Conservation (phyloP, 306 rosid genomes). For the Myrica gale region DNA sequence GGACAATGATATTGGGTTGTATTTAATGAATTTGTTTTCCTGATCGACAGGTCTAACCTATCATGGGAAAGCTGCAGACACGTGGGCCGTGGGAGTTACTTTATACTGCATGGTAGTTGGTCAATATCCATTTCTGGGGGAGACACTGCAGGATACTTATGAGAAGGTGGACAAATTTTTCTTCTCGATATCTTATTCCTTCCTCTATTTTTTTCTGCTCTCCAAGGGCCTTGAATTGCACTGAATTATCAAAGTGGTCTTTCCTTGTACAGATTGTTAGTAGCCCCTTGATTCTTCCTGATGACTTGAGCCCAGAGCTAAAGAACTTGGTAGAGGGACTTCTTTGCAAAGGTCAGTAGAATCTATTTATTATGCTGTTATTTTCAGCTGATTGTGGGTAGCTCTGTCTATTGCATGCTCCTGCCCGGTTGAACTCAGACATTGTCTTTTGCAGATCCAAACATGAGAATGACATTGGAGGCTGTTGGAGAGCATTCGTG, state of each 20-base stretch:
- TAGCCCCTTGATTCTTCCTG: constrained; percentile 67
- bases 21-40: constrained; percentile 22
- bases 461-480: constrained; percentile 59
- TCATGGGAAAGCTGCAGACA: constrained; percentile 83
- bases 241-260: constrained; percentile 5
- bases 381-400: no score
- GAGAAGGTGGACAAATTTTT: constrained; percentile 58
- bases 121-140: constrained; percentile 91
- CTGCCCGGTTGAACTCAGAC: neutral
- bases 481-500: constrained; percentile 64
- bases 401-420: neutral
- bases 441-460: constrained; percentile 57
- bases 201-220: neutral
- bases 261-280: constrained; percentile 70
- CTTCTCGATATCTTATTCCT: neutral
- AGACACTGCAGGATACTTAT: constrained; percentile 94
- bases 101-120: constrained; percentile 91
- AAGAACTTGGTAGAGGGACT: constrained; percentile 76
- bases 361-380: no score
- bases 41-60: constrained; percentile 63
- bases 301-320: constrained; percentile 61
- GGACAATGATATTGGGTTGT: neutral
- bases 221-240: neutral
- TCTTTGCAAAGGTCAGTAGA: constrained; percentile 68
- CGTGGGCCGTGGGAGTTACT: constrained; percentile 98